Percentiles rank a stretch among this genome's conserved stretches.
phyloP scores from a whole-genome alignment of 208 protist genomes.

The Phytomonas serpens region DNA sequence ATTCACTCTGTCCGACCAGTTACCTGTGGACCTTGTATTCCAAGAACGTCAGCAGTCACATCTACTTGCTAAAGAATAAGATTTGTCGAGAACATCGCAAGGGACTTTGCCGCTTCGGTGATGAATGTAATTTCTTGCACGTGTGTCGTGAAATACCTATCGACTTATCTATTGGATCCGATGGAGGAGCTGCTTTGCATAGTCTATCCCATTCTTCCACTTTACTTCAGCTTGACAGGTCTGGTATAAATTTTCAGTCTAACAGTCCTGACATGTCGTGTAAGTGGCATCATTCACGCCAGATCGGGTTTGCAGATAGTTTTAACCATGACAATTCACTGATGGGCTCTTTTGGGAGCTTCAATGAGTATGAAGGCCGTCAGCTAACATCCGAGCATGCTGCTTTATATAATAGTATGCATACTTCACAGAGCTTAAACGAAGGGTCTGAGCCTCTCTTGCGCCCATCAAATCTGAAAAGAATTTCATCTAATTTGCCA shows the following conservation, averaged over 20 bases:
- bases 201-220: background rate
- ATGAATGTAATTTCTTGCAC: constrained; percentile 83
- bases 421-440: background rate
- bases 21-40: constrained; percentile 61
- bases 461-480: background rate
- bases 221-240: background rate
- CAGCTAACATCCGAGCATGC: background rate
- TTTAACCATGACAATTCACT: background rate
- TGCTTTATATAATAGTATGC: background rate
- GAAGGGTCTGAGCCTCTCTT: background rate
- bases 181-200: background rate
- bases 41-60: constrained; percentile 26
- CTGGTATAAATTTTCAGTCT: background rate
- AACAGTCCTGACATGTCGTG: background rate
- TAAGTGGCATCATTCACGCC: background rate
- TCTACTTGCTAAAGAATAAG: constrained; percentile 36
- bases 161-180: background rate
- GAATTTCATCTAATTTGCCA: background rate
- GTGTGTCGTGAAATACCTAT: constrained; percentile 47
- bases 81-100: constrained; percentile 74
- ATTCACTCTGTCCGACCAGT: constrained; percentile 59
- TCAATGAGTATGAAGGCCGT: background rate
- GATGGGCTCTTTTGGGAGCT: background rate
- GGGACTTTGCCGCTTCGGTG: constrained; percentile 76
- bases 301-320: background rate